Evolutionary conservation across 2,329 filamentous ascomycete genomes (phyloP).

Genomic region (Aspergillus puulaauensis): DNA sequence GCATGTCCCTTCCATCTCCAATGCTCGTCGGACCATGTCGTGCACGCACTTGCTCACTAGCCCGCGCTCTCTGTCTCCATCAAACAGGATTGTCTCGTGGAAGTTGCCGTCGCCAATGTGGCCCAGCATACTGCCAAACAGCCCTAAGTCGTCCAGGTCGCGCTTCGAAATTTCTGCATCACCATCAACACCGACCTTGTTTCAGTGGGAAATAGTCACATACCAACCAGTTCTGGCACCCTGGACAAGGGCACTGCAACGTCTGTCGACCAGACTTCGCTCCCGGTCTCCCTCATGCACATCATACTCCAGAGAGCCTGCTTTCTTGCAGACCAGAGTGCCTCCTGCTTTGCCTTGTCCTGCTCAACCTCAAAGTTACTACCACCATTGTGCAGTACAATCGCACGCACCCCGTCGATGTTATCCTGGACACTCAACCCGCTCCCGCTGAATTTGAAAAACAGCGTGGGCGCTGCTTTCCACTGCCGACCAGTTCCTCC

Average conservation of each 20-base stretch:
- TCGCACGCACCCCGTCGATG: conserved; percentile 61
- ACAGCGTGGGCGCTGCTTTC: conserved; percentile 42
- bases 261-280: conserved; percentile 63
- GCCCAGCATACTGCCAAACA: conserved; percentile 84
- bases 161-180: conserved; percentile 74
- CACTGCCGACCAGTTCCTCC: conserved; percentile 57
- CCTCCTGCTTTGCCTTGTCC: conserved; percentile 47
- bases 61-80: conserved; percentile 73
- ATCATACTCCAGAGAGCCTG: conserved; percentile 63
- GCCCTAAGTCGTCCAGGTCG: conserved; percentile 79
- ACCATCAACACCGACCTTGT: conserved; percentile 18
- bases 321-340: conserved; percentile 62
- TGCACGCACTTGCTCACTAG: conserved; percentile 63
- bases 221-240: conserved; percentile 59
- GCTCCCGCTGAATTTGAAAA: conserved; percentile 69
- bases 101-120: conserved; percentile 96
- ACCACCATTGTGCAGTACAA: conserved; percentile 62
- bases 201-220: conserved; percentile 11
- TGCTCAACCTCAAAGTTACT: conserved; percentile 57
- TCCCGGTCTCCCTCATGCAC: conserved; percentile 53
- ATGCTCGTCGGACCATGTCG: conserved; percentile 81
- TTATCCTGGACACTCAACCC: conserved; percentile 74
- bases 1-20: conserved; percentile 93
- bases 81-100: conserved; percentile 88
- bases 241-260: conserved; percentile 61